Conservation (phyloP, 2,329 filamentous ascomycete genomes). For the Diaporthe citri region DNA sequence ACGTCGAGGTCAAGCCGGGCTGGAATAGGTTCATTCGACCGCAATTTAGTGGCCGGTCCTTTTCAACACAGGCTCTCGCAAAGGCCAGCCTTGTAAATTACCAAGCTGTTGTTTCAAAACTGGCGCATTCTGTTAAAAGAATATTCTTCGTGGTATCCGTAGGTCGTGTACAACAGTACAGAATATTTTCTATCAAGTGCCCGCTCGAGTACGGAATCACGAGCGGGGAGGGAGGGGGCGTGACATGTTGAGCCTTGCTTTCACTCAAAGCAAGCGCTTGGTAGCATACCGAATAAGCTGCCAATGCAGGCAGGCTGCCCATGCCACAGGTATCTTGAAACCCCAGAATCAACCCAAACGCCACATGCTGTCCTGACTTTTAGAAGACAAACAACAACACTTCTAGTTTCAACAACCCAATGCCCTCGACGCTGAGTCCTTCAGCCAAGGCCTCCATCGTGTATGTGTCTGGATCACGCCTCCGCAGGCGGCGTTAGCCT, state of each 20-base stretch:
- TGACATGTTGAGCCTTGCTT: background rate
- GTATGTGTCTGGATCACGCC: slow-evolving; percentile 14
- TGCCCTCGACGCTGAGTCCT: background rate
- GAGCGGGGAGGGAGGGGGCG: too few species aligned
- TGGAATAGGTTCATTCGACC: background rate
- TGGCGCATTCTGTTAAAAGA: background rate
- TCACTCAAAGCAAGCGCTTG: background rate
- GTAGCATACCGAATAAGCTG: slow-evolving; percentile 10
- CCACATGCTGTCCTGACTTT: slow-evolving; percentile 29
- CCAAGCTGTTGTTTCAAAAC: background rate
- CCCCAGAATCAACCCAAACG: slow-evolving; percentile 3
- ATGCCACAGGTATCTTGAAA: slow-evolving; percentile 36
- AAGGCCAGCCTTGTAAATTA: background rate
- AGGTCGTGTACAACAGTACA: slow-evolving; percentile 31
- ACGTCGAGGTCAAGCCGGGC: background rate
- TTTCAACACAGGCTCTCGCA: background rate
- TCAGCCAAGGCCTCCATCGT: background rate
- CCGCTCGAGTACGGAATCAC: background rate
- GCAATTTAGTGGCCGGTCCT: background rate
- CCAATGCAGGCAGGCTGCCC: slow-evolving; percentile 13
- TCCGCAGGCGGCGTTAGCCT: slow-evolving; percentile 39
- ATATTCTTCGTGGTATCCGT: slow-evolving; percentile 18
- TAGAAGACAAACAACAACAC: slow-evolving; percentile 1
- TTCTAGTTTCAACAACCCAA: slow-evolving; percentile 1
- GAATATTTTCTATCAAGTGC: background rate